Conservation (phyloP, 768 basidiomycete genomes). For the Artomyces pyxidatus region DNA sequence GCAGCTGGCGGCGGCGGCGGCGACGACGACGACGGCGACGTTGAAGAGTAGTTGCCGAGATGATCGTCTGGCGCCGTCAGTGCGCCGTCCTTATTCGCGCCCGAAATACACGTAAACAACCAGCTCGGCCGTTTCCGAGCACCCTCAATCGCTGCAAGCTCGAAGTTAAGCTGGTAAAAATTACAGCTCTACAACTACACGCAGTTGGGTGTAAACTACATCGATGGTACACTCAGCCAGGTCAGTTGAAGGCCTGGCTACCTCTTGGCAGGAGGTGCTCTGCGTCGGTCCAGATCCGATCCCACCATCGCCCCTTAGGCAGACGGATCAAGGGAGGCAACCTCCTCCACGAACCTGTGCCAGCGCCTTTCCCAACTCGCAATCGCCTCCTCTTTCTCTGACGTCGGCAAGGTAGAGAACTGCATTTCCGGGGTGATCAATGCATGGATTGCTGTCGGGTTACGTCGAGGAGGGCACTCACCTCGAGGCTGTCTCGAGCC, state of each 20-base stretch:
- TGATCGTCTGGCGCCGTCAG: no score
- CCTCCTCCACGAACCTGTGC: conserved; percentile 2
- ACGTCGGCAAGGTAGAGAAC: conserved; percentile 5
- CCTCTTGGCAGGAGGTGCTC: no score
- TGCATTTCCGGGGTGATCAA: neutral
- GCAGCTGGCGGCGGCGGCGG: conserved; percentile 1
- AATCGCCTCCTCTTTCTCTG: conserved; percentile 5
- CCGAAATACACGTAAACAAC: conserved; percentile 2
- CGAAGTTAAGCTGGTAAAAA: neutral
- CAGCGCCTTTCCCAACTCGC: conserved; percentile 5
- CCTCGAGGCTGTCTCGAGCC: conserved; percentile 60
- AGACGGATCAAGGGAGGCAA: neutral
- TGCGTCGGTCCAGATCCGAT: neutral
- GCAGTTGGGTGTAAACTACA: no score
- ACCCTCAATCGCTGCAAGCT: neutral
- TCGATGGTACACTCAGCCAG: no score
- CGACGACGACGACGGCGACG: conserved; percentile 5
- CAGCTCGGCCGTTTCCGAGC: neutral
- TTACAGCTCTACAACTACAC: neutral
- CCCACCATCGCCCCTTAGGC: neutral
- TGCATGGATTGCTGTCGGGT: neutral
- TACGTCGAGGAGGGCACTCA: conserved; percentile 16
- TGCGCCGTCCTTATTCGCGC: conserved; percentile 2
- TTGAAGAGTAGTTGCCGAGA: no score
- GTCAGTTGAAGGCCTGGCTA: no score